phyloP scores from a whole-genome alignment of 176 grass and related monocot species.

The Aegilops sharonensis region DNA sequence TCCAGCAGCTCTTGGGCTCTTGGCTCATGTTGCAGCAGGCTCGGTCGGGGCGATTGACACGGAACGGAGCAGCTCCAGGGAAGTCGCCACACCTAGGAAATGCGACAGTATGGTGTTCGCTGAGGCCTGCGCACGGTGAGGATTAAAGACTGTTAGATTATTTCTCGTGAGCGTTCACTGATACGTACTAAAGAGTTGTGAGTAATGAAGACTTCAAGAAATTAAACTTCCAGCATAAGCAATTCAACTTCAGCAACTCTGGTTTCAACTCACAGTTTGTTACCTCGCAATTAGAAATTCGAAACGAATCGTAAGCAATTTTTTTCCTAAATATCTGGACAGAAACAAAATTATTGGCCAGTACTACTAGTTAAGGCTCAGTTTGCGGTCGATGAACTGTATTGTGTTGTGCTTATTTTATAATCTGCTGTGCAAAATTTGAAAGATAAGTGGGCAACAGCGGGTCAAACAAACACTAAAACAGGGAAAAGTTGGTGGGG shows the following conservation, averaged over 20 bases:
- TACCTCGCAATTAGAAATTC: background rate
- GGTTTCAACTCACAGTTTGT: too few species aligned
- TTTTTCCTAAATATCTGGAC: background rate
- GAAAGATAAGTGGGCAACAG: background rate
- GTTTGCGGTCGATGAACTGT: background rate
- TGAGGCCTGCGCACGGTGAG: conserved; percentile 51
- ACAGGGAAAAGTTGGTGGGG: background rate
- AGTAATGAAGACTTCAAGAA: background rate
- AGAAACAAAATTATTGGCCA: background rate
- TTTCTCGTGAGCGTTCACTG: background rate
- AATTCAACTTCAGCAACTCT: background rate
- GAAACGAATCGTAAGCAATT: background rate
- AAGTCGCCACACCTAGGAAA: conserved; percentile 75
- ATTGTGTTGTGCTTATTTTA: background rate
- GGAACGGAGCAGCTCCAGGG: conserved; percentile 84
- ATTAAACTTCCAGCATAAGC: background rate
- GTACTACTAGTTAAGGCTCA: background rate
- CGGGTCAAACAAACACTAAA: background rate
- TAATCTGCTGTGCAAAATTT: background rate
- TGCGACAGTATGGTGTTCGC: conserved; percentile 94
- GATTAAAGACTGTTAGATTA: background rate
- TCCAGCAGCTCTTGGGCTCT: background rate
- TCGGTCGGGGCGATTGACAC: conserved; percentile 61
- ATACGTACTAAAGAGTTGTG: background rate
- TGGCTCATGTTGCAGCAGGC: conserved; percentile 42